phyloP scores from a whole-genome alignment of 306 rosid species.

The Inga laurina region DNA sequence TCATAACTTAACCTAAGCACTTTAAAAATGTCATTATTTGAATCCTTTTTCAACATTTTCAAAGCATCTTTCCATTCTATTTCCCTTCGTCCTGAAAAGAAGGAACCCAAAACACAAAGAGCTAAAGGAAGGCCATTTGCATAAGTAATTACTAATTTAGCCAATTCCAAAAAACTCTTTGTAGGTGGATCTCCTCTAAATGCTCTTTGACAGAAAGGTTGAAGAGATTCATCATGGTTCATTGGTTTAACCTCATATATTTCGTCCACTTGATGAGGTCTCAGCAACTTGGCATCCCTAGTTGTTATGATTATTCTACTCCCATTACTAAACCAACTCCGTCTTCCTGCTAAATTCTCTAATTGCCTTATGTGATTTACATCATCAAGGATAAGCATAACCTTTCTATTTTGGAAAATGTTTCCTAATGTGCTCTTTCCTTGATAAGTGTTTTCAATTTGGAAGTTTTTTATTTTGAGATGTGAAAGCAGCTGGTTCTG shows the following conservation, averaged over 20 bases:
- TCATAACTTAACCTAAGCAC: neutral
- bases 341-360: neutral
- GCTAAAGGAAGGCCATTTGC: neutral
- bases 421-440: neutral
- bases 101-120: neutral
- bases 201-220: neutral
- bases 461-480: neutral
- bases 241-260: neutral
- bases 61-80: neutral
- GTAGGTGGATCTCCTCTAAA: neutral
- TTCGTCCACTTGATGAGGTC: neutral
- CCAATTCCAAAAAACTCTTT: neutral
- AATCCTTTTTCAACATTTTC: neutral
- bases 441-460: neutral
- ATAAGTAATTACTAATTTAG: neutral
- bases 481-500: neutral
- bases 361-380: neutral
- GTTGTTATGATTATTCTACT: neutral
- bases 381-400: neutral
- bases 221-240: neutral
- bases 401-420: neutral
- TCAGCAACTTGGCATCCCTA: neutral
- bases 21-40: neutral
- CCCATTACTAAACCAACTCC: neutral
- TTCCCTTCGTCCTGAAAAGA: neutral